Percentiles rank a stretch among this genome's conserved stretches.
phyloP scores from a whole-genome alignment of 306 rosid genomes.

The Ochetophila trinervis region DNA sequence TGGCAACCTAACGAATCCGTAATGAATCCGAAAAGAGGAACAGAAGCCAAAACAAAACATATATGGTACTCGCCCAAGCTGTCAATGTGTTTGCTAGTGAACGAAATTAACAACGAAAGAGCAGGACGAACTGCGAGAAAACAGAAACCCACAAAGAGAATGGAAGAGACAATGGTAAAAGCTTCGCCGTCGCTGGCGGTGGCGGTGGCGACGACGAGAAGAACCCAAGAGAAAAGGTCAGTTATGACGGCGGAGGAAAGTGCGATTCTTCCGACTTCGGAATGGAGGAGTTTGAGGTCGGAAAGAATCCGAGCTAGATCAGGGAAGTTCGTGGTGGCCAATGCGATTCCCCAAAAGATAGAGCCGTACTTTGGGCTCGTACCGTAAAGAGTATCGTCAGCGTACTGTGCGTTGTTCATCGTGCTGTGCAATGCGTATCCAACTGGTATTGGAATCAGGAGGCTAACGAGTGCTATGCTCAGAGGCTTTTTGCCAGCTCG shows the following conservation, averaged over 20 bases:
- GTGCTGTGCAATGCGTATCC: slow-evolving; percentile 28
- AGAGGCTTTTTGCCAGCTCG: slow-evolving; percentile 34
- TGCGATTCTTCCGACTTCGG: slow-evolving; percentile 37
- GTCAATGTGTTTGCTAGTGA: not conserved
- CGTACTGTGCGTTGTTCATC: not conserved
- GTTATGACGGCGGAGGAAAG: slow-evolving; percentile 36
- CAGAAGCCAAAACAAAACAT: slow-evolving; percentile 23
- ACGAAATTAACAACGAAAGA: slow-evolving; percentile 22
- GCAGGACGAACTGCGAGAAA: slow-evolving; percentile 31
- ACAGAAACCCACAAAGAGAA: slow-evolving; percentile 10
- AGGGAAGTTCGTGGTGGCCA: slow-evolving; percentile 42
- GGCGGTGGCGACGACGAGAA: slow-evolving; percentile 22
- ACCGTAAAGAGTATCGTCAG: not conserved
- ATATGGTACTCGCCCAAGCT: slow-evolving; percentile 25
- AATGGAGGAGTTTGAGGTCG: slow-evolving; percentile 39
- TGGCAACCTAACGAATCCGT: slow-evolving; percentile 38
- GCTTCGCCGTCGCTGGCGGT: not conserved
- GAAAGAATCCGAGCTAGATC: slow-evolving; percentile 40
- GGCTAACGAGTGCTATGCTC: slow-evolving; percentile 30
- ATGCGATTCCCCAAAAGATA: slow-evolving; percentile 38
- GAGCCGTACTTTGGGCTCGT: slow-evolving; percentile 5
- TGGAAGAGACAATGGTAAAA: slow-evolving; percentile 7
- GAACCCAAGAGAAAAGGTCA: slow-evolving; percentile 35
- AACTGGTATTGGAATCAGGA: slow-evolving; percentile 23
- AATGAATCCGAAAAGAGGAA: slow-evolving; percentile 22